Base-by-base conservation (phyloP, 2,329 filamentous ascomycete genomes). In the Phyllosticta citriasiana region DNA sequence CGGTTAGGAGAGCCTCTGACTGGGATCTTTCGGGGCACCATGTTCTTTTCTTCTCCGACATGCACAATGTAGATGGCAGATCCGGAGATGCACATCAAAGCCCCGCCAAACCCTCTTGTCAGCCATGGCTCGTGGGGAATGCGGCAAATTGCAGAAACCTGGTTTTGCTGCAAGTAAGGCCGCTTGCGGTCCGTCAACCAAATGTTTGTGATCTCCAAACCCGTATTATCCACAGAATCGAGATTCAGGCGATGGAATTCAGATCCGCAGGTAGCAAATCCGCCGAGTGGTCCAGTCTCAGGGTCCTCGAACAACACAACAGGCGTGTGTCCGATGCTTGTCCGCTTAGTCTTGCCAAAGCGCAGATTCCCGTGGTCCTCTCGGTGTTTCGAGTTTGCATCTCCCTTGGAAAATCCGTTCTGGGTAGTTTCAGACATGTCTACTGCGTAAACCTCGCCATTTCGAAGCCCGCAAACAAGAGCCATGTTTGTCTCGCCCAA, bases 21-120 rank as follows among this genome's bases (percentile, higher is more conserved):
- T 25, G 68, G 66, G 30, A 76, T 72, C 16, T 72, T 71, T 35
- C 75, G 72, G 9, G 77, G 74, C 30, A 80, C 71, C 50, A 72
- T 69, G 63, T 73, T 76, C 54, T 71, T 65, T 35, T 74, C 71
- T 50, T 70, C 70, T 56, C 79, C 76, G 33, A 83, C 64, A 50
- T 76, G 77, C 26, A 79, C 78, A 57, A 79, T 76, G 12, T 80
- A 70, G 62, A 82, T 72, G 26, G 78, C 73, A 10, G 75, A 73
- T 26, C 78, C 77, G 19, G 77, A 75, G 55, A 80, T 75, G 50
- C 76, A 79, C 53, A 81, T 76, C 9, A 82, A 67, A 47, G 78
- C 76, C 1, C 76, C 76, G 14, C 71, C 70, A 10, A 78, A 67
- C 14, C 74, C 69, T 56, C 77, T 69, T 14, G 74, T 70, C 25